phyloP scores from a whole-genome alignment of 352 stramenopile genomes.

The Globisporangium alternatum region DNA sequence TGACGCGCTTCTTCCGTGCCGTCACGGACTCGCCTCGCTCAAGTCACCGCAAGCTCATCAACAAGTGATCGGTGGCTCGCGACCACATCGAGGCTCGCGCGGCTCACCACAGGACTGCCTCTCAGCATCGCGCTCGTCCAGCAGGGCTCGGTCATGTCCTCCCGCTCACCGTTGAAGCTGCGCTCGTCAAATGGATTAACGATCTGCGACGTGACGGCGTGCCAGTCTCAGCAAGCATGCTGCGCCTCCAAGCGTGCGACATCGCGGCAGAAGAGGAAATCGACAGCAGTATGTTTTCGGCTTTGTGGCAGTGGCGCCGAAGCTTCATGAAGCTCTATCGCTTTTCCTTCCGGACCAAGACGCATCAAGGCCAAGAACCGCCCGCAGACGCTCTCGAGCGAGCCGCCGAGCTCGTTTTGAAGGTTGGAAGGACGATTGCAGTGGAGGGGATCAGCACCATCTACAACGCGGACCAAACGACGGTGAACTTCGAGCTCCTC shows the following conservation, averaged over 20 bases:
- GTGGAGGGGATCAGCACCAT: slow-evolving; percentile 17
- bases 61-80: slow-evolving; percentile 2
- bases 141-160: background rate
- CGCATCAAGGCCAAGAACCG: slow-evolving; percentile 17
- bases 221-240: slow-evolving; percentile 7
- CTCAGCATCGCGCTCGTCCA: slow-evolving; percentile 6
- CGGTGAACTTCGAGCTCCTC: slow-evolving; percentile 29
- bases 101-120: background rate
- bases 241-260: slow-evolving; percentile 1
- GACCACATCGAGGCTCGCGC: background rate
- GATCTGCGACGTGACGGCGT: slow-evolving; percentile 8
- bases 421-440: background rate
- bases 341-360: slow-evolving; percentile 20
- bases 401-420: slow-evolving; percentile 9
- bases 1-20: slow-evolving; percentile 1
- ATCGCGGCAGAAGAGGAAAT: background rate
- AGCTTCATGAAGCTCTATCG: slow-evolving; percentile 10
- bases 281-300: background rate
- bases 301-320: slow-evolving; percentile 8
- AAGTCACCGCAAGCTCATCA: slow-evolving; percentile 8
- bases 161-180: background rate
- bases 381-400: background rate
- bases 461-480: slow-evolving; percentile 26
- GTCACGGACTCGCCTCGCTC: background rate
- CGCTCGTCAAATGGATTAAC: slow-evolving; percentile 12